Base-by-base conservation (phyloP, 83 land plant genomes). In the Thuja plicata region DNA sequence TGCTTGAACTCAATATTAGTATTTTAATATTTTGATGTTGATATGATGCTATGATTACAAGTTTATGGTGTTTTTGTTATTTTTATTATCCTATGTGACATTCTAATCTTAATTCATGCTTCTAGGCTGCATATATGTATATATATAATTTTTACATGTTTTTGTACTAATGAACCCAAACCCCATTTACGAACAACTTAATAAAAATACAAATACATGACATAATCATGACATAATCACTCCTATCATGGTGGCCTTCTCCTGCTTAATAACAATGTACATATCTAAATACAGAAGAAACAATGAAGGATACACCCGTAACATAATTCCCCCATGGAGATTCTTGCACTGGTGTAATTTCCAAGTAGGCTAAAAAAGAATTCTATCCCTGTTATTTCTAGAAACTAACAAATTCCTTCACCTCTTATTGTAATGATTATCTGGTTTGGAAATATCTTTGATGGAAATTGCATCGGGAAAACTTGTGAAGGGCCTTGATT, bases 401-500 rank as follows among this genome's bases (percentile, higher is more conserved):
- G 19, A 86, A 2, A 92, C 88, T 10, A 92, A 52, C 2, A 91
- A 83, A 79, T 91, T 91, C 85, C 90, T 90, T 11, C 94, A 88
- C 77, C 89, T 93, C 80, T 91, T 89, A 30, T 62, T 88, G 91
- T 90, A 94, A 15, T 92, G 89, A 88, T 91, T 93, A 41, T 94
- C 93, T 16, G 92, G 96, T 37, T 93, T 93, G 40, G 92, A 76
- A 1, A 94, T 76, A 55, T 94, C 92, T 89, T 93, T 94, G 38
- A 88, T 84, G 2, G 92, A 88, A 1, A 92, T 52, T 35, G 89
- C 94, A 48, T 93, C 94, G 5, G 91, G 86, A 17, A 95, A 60
- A 89, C 88, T 93, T 8, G 96, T 77, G 70, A 92, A 95, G 0
- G 96, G 92, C 86, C 92, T 93, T 7, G 96, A 93, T 93, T 95